Evolutionary conservation across 805 yeast genomes (phyloP).

Genomic region (Blastobotrys parvus): DNA sequence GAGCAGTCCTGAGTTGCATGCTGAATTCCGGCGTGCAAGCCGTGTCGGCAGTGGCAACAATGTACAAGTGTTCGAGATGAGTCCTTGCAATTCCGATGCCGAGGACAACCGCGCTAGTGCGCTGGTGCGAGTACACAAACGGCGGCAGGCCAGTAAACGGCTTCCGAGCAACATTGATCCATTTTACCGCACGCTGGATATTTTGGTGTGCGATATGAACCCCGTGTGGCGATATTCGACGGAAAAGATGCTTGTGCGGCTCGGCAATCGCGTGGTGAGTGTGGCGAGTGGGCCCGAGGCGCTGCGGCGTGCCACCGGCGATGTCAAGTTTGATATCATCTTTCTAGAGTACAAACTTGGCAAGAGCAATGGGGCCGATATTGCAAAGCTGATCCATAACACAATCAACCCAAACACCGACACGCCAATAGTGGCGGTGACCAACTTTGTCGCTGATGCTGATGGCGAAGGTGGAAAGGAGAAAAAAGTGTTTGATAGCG

Average conservation of each 20-base stretch:
- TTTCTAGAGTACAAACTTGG: slow-evolving; percentile 65
- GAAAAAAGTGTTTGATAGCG: slow-evolving; percentile 46
- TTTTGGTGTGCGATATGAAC: slow-evolving; percentile 78
- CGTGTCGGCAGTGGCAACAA: slow-evolving; percentile 4
- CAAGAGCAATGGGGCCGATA: slow-evolving; percentile 63
- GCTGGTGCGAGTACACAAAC: slow-evolving; percentile 33
- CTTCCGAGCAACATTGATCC: slow-evolving; percentile 9
- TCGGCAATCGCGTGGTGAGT: slow-evolving; percentile 75
- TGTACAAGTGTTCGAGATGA: slow-evolving; percentile 21
- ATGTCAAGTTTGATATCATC: slow-evolving; percentile 75
- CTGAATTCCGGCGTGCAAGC: slow-evolving; percentile 14
- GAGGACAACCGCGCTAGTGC: slow-evolving; percentile 50
- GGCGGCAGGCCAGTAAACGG: slow-evolving; percentile 45
- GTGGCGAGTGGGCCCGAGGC: slow-evolving; percentile 77
- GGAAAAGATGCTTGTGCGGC: slow-evolving; percentile 49
- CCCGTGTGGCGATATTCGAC: slow-evolving; percentile 70
- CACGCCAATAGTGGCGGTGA: slow-evolving; percentile 70
- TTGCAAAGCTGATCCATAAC: slow-evolving; percentile 63
- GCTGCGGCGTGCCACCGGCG: slow-evolving; percentile 71
- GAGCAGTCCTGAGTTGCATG: slow-evolving; percentile 19
- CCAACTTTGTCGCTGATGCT: slow-evolving; percentile 57
- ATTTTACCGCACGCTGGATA: slow-evolving; percentile 39
- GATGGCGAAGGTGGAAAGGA: slow-evolving; percentile 17
- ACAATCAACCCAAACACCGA: slow-evolving; percentile 70
- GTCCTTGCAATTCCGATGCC: slow-evolving; percentile 54